Base-by-base conservation (phyloP, 495 filamentous ascomycete genomes). In the Xylaria venustula region DNA sequence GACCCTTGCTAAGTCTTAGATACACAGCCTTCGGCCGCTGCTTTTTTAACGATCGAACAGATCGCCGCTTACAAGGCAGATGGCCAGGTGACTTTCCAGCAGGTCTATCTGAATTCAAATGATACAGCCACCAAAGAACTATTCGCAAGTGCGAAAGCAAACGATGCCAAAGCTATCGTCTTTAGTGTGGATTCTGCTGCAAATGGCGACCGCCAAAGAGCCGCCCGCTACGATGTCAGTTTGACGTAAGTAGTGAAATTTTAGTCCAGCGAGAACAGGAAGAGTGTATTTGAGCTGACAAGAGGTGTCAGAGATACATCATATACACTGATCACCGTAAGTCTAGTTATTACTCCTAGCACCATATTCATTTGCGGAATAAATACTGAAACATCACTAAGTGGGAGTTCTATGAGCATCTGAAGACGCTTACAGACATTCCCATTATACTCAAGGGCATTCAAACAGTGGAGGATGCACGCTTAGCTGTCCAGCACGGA, bases 371-470 rank as follows among this genome's bases (percentile, higher is more conserved):
- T 34, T 34, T n/a, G n/a, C n/a, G n/a, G n/a, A n/a, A n/a, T n/a
- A n/a, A n/a, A 34, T 34, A 34, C 30, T 34, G 11, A 34, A 5
- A 5, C 5, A 34, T 34, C 11, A 5, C 30, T 14, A 12, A 54
- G 64, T 74, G 72, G 69, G 65, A 71, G 6, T 34, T 63, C 2
- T 68, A 69, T 49, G 37, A 40, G 6, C 7, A 40, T 3, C 3
- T 40, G 6, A 64, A 65, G 22, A 61, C 64, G 44, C 62, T 78
- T 23, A 71, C 50, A 2, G 15, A 54, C 1, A 19, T 54, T 14
- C 50, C 50, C 12, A 69, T 78, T 54, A 60, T 77, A 28, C 64
- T 74, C 6, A 80, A 80, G 67, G 78, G 79, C 7, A 73, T 82
- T 54, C 32, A 40, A 9, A 40, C 50, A 12, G 28, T 74, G 15